Evolutionary conservation across 2,329 filamentous ascomycete genomes (phyloP).

Genomic region (Trichophyton equinum): DNA sequence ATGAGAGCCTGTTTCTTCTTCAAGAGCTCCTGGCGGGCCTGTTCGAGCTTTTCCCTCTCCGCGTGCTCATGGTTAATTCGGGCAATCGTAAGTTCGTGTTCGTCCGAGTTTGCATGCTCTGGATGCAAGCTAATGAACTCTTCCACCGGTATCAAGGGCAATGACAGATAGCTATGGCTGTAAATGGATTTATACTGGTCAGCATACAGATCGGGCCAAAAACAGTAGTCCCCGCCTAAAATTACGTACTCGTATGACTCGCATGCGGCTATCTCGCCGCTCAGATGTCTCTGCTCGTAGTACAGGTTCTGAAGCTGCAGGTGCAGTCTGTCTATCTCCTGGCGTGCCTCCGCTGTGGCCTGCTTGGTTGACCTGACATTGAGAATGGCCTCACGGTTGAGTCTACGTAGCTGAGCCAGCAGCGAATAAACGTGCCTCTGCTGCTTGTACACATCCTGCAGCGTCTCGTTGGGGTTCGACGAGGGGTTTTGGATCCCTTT

Average conservation of each 20-base stretch:
- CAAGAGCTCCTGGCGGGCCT: conserved; percentile 63
- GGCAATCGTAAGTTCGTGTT: conserved; percentile 75
- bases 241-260: conserved; percentile 71
- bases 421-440: conserved; percentile 71
- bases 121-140: conserved; percentile 69
- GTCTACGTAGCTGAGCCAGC: conserved; percentile 64
- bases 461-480: conserved; percentile 37
- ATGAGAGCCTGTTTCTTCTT: conserved; percentile 59
- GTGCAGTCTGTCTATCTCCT: conserved; percentile 84
- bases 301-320: conserved; percentile 90
- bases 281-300: conserved; percentile 85
- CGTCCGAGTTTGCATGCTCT: conserved; percentile 57
- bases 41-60: conserved; percentile 74
- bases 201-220: neutral
- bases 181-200: conserved; percentile 24
- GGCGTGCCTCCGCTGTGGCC: conserved; percentile 70
- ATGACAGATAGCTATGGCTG: conserved; percentile 69
- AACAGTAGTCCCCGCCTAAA: neutral
- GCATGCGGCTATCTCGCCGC: conserved; percentile 80
- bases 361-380: conserved; percentile 75
- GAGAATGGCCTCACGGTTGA: conserved; percentile 72
- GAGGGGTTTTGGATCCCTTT: conserved; percentile 34
- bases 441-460: conserved; percentile 54
- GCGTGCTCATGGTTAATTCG: conserved; percentile 82
- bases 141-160: conserved; percentile 72